A percentile compares a stretch with the other conserved stretches of the same genome.
phyloP scores from a whole-genome alignment of 106 monocot species.

The Allium cepa region DNA sequence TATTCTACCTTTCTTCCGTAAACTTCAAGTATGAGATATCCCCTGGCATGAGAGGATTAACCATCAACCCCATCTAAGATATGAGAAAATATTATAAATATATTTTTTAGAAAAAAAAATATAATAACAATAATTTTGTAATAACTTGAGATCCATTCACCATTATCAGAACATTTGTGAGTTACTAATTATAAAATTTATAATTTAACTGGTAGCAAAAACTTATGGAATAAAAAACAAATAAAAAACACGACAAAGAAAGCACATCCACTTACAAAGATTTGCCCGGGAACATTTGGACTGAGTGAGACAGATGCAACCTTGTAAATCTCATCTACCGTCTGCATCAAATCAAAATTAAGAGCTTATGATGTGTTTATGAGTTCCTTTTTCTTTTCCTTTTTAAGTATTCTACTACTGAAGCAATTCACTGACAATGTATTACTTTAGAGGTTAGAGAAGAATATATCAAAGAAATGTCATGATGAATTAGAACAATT shows the following conservation, averaged over 20 bases:
- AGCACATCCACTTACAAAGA: conserved; percentile 80
- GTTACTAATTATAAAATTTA: no score
- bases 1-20: conserved; percentile 59
- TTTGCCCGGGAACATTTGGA: conserved; percentile 94
- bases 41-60: conserved; percentile 95
- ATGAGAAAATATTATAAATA: neutral
- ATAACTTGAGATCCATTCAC: no score
- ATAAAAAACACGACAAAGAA: neutral
- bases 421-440: no score
- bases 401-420: no score
- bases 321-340: conserved; percentile 97
- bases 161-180: no score
- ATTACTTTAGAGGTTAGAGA: no score
- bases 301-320: conserved; percentile 94
- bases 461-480: no score
- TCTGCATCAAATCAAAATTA: conserved; percentile 28
- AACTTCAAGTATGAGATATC: conserved; percentile 96
- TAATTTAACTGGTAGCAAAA: neutral
- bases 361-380: neutral
- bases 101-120: no score
- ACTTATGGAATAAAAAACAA: conserved; percentile 6
- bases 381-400: no score
- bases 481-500: no score
- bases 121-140: no score
- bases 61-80: conserved; percentile 94